phyloP scores from a whole-genome alignment of 805 yeast species.

The Suhomyces sp. region DNA sequence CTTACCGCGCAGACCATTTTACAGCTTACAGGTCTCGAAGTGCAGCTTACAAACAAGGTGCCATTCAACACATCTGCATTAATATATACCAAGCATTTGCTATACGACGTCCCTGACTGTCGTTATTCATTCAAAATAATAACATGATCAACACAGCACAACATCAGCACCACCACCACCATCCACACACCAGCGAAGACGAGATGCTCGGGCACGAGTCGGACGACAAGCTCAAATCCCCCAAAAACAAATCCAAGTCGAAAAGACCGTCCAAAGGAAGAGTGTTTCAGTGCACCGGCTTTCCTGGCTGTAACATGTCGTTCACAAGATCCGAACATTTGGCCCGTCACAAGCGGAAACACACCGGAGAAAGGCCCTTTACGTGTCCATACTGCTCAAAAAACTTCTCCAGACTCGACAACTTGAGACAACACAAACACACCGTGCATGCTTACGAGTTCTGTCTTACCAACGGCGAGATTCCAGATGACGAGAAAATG shows the following conservation, averaged over 20 bases:
- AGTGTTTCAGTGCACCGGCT: conserved; percentile 82
- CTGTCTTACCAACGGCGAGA: conserved; percentile 10
- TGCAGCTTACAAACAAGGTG: not conserved
- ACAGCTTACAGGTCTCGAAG: not conserved
- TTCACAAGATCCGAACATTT: conserved; percentile 90
- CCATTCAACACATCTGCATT: not conserved
- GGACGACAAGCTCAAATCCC: not conserved
- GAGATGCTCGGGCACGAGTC: not conserved
- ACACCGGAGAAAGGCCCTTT: conserved; percentile 93
- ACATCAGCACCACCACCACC: conserved; percentile 2
- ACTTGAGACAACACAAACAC: conserved; percentile 86
- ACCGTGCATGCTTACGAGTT: conserved; percentile 53
- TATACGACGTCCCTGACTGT: not conserved
- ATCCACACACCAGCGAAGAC: conserved; percentile 1
- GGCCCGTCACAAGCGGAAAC: conserved; percentile 89
- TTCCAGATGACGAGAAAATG: conserved; percentile 1
- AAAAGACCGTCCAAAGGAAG: conserved; percentile 52
- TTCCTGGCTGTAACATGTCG: conserved; percentile 81
- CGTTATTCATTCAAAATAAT: not conserved
- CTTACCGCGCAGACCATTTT: not conserved
- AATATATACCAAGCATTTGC: not conserved
- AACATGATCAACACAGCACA: conserved; percentile 2
- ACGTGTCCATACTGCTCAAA: conserved; percentile 80
- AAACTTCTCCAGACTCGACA: conserved; percentile 79
- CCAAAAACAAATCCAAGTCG: conserved; percentile 1